Base-by-base conservation (phyloP, 345 rosid species). In the Gossypium longicalyx region DNA sequence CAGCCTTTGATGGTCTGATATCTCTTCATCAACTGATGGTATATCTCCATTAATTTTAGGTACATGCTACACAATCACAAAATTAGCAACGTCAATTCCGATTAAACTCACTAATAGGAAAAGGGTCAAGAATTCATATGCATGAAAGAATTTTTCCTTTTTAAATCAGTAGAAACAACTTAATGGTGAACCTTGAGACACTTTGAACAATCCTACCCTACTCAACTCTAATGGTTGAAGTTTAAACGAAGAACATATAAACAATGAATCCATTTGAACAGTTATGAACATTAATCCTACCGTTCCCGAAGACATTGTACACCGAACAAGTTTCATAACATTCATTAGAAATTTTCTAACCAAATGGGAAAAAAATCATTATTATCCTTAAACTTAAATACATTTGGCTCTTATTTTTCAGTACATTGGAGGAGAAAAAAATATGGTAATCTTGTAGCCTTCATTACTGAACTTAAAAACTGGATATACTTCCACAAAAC, bases 21-120 rank as follows among this genome's bases (percentile, higher is more conserved):
- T 77, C 79, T 83, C 87, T 79, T 86, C 89, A 69, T 89, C 93
- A 69, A 69, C 78, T 12, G 87, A 76, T 34, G 93, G 93, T 17
- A 89, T 65, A 67, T 85, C 86, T 60, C 91, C 89, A 82, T 87
- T 87, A 72, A 78, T 86, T 85, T 84, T 89, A 71, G 93, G 91
- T 17, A 87, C 79, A 69, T 87, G 91, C 91, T 89, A 83, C 68
- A 77, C 5, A 38, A 71, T 71, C 45, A 56, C 25, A 53, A 54
- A 70, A 6, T 70, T 38, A 51, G 9, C 44, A 9, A 9, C 3
- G 16, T 51, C 27, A 34, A 52, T 52, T 29, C 44, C 16, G 15
- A 70, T 27, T 13, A 6, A 52, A 41, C 15, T 8, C 41, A 52
- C 7, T 52, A 25, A 25, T 15, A 43, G 49, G 48, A 45, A 64